Base-by-base conservation (phyloP, 495 filamentous ascomycete species). In the Elaphomyces granulatus region DNA sequence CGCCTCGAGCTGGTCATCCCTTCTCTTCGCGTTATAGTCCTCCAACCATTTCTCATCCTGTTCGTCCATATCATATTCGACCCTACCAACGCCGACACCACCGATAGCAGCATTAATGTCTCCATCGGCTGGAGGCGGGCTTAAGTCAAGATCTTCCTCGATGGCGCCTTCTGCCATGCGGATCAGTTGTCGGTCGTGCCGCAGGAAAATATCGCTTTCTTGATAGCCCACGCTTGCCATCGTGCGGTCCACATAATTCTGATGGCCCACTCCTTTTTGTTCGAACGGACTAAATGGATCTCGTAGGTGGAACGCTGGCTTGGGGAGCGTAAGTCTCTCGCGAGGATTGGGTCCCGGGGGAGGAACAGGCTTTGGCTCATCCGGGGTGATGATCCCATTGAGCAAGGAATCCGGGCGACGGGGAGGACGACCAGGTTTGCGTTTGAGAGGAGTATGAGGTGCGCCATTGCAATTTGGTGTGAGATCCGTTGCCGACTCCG, bases 11-110 rank as follows among this genome's bases (percentile, higher is more conserved):
- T 80, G 75, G 42, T 80, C 69, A 2, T 68, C 64, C 50, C 78
- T 79, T 26, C 92, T 74, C 42, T 80, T 75, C 4, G 62, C 59
- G 51, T 99, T 99, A 46, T 84, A 75, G 32, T 74, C 73, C 41
- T 92, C 81, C 17, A 99, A 66, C 90, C 92, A 96, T 60, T 87
- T 82, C 39, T 92, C 87, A 54, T 99, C 90, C 53, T 99, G 90
- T 58, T 96, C 90, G 52, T 99, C 90, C 90, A 99, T 96, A 49
- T 99, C 90, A 50, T 99, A 99, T 49, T 99, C 90, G 31, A 95
- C 90, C 21, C 84, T 74, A 30, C 85, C 82, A 19, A 83, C 71
- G 1, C 56, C 62, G 10, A 57, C 44, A 9, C 55, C 50, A 30
- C 57, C 61, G 18, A 63, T 51, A 2, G 65, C 61, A 4, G 63